A percentile compares a stretch with the other conserved stretches of the same genome.
These are phyloP conservation scores for Berberis vulgaris DNA, from an alignment of 164 flowering plant genomes.

Conservation along the genomic window DNA sequence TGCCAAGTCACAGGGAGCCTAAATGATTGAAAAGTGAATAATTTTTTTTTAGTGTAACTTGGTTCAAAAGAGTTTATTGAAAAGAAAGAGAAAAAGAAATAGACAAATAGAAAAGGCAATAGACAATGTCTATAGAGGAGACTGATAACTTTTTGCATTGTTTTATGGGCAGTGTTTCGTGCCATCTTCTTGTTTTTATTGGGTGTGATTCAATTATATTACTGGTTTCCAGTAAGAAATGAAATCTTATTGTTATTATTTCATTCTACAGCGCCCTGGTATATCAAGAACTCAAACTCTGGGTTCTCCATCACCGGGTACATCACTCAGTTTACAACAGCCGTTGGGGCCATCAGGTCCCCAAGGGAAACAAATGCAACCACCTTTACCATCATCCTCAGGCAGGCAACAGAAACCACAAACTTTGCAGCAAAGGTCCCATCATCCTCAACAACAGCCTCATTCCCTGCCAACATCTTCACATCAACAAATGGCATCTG, in stretches of 20 bases:
- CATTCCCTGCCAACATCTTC: constrained; percentile 26
- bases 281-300: constrained; percentile 35
- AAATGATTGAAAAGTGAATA: no score
- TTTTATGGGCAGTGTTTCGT: no score
- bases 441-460: constrained; percentile 38
- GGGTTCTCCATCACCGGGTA: constrained; percentile 41
- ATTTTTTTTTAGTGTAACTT: no score
- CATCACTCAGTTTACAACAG: constrained; percentile 54
- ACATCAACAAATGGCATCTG: constrained; percentile 39
- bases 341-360: constrained; percentile 64
- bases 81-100: no score
- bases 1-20: no score
- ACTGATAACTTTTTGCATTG: no score
- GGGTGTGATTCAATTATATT: no score
- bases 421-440: constrained; percentile 55
- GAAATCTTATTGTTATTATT: background rate
- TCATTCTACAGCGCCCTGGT: constrained; percentile 49
- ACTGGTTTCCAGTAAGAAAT: background rate
- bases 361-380: constrained; percentile 44
- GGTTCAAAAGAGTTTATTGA: no score
- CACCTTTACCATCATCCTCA: constrained; percentile 54
- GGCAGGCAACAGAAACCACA: constrained; percentile 50
- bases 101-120: no score
- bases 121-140: no score
- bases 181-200: no score